Percentiles rank a stretch among this genome's conserved stretches.
These are phyloP conservation scores for Fusarium marasasianum DNA, from an alignment of 2,329 filamentous ascomycete genomes.

Conservation along the genomic window DNA sequence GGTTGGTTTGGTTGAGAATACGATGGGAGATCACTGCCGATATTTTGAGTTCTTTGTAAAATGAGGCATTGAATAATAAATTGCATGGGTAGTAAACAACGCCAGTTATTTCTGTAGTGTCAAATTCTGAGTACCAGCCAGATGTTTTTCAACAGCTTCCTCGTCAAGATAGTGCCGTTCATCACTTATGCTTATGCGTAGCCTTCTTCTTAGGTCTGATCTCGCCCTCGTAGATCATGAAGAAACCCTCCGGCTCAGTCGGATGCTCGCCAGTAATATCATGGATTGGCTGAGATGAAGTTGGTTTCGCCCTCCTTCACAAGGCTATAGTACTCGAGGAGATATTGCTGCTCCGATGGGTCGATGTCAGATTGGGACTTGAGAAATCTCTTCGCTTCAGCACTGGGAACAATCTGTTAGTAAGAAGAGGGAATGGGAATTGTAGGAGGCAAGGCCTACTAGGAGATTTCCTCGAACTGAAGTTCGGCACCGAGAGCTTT, in stretches of 20 bases:
- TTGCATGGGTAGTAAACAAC: accelerated
- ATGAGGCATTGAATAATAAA: not conserved
- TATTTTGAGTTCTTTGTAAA: not conserved
- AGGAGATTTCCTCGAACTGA: conserved; percentile 39
- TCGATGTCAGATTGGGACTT: conserved; percentile 3
- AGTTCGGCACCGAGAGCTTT: conserved; percentile 52
- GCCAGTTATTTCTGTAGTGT: too few relatives aligned
- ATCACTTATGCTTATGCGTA: conserved; percentile 5
- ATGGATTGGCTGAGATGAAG: conserved; percentile 2
- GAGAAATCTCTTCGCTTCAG: conserved; percentile 9
- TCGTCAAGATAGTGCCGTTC: accelerated
- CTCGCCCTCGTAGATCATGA: conserved; percentile 13
- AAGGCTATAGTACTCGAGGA: conserved; percentile 19
- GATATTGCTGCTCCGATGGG: conserved; percentile 1
- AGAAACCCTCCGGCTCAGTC: conserved; percentile 5
- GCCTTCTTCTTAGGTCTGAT: conserved; percentile 21
- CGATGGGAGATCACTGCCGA: not conserved
- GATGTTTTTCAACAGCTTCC: accelerated
- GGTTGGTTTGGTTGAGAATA: not conserved
- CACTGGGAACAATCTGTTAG: not conserved
- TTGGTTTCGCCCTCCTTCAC: conserved; percentile 16
- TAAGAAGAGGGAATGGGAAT: accelerated
- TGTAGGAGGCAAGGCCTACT: not conserved
- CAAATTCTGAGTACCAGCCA: not conserved
- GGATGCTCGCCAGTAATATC: conserved; percentile 9